Percentiles rank a stretch among this genome's conserved stretches.
phyloP scores from a whole-genome alignment of 2,329 filamentous ascomycete species.

The Alternaria longipes region DNA sequence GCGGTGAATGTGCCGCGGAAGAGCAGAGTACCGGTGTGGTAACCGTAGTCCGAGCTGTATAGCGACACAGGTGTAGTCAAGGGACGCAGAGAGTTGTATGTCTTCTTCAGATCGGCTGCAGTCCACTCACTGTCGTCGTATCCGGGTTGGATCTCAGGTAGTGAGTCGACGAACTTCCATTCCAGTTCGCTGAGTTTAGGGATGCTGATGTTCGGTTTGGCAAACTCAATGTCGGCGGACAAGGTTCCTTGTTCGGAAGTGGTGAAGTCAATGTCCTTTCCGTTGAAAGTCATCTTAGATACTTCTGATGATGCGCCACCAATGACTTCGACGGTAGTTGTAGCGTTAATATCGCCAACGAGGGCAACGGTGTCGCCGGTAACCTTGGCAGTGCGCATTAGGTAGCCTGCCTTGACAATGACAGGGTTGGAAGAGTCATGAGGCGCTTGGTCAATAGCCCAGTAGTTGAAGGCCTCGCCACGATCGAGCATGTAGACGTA shows the following conservation, averaged over 20 bases:
- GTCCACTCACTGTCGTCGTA: conserved; percentile 78
- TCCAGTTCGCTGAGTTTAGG: conserved; percentile 66
- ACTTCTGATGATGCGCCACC: conserved; percentile 64
- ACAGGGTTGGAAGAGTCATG: conserved; percentile 52
- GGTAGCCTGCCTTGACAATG: conserved; percentile 71
- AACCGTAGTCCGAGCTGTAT: conserved; percentile 77
- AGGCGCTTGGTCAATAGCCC: conserved; percentile 64
- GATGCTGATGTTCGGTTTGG: conserved; percentile 61
- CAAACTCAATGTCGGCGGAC: conserved; percentile 62
- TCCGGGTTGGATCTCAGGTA: conserved; percentile 70
- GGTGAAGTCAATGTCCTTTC: conserved; percentile 52
- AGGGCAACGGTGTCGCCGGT: conserved; percentile 67
- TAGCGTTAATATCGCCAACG: conserved; percentile 76
- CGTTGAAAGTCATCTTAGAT: conserved; percentile 70
- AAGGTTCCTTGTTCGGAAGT: conserved; percentile 59
- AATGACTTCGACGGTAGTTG: conserved; percentile 73
- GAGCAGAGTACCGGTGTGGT: conserved; percentile 72
- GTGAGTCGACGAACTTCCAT: conserved; percentile 76
- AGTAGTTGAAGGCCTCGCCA: conserved; percentile 74
- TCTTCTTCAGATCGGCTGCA: conserved; percentile 64
- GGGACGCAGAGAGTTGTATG: conserved; percentile 66
- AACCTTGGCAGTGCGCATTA: conserved; percentile 68
- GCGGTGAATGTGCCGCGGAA: conserved; percentile 76
- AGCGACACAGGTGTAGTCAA: conserved; percentile 70
- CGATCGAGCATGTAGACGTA: conserved; percentile 69